These are phyloP conservation scores for Suillus ampliporus DNA, from an alignment of 768 basidiomycete species.

Conservation along the genomic window DNA sequence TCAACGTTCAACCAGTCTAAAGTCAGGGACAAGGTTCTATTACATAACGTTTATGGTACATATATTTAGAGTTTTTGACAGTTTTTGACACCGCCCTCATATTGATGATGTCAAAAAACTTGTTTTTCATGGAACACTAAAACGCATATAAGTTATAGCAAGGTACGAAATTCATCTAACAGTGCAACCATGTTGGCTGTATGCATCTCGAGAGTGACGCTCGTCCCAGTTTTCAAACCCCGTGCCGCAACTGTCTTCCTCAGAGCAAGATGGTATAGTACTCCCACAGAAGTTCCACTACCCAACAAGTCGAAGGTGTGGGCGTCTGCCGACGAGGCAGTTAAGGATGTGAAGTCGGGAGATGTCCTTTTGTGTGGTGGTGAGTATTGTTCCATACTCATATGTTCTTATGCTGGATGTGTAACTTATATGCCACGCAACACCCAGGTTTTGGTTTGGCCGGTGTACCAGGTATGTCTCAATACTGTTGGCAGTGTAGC, in stretches of 20 bases:
- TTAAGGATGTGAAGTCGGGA: constrained; percentile 82
- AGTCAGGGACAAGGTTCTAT: too few species aligned
- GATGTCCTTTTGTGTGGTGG: constrained; percentile 83
- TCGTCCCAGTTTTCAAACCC: constrained; percentile 24
- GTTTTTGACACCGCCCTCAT: too few species aligned
- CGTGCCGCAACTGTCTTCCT: constrained; percentile 14
- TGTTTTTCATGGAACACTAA: too few species aligned
- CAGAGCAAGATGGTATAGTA: constrained; percentile 29
- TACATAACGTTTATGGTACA: too few species aligned
- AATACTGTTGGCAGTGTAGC: not conserved
- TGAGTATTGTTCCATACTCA: constrained; percentile 41
- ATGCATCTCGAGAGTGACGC: constrained; percentile 19
- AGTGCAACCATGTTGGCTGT: constrained; percentile 25
- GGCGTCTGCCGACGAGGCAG: constrained; percentile 80
- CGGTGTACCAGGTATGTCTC: constrained; percentile 76
- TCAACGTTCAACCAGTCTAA: too few species aligned
- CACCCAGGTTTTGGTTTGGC: constrained; percentile 83
- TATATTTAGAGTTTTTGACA: too few species aligned
- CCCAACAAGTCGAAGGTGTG: constrained; percentile 69
- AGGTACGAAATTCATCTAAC: not conserved
- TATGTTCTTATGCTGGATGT: too few species aligned
- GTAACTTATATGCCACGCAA: not conserved
- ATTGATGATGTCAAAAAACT: too few species aligned
- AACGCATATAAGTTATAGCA: too few species aligned
- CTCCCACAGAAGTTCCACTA: constrained; percentile 28